Conservation (phyloP, 441 rosid genomes). For the Erodium texanum region DNA sequence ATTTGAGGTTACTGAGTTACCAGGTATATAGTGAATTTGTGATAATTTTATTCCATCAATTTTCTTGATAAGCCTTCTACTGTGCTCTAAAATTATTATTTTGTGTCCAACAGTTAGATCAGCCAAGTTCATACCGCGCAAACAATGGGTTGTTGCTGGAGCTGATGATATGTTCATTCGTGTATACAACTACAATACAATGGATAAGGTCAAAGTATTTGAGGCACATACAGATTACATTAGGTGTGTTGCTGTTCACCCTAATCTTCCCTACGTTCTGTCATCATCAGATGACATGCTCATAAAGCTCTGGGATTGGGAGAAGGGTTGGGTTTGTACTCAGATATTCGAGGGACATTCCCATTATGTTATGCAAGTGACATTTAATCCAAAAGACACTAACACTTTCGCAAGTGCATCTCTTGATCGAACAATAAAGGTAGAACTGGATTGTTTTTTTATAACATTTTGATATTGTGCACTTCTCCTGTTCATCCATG, state of each 20-base stretch:
- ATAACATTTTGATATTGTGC: constrained; percentile 2
- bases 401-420: constrained; percentile 82
- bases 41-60: constrained; percentile 1
- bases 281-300: constrained; percentile 85
- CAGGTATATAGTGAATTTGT: constrained; percentile 31
- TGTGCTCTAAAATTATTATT: constrained; percentile 18
- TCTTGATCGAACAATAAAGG: constrained; percentile 79
- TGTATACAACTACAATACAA: constrained; percentile 64
- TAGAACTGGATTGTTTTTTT: constrained; percentile 20
- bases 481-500: constrained; percentile 8
- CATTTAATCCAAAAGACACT: constrained; percentile 60
- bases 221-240: constrained; percentile 86
- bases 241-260: constrained; percentile 68
- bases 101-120: constrained; percentile 47
- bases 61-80: constrained; percentile 1
- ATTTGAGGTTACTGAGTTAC: constrained; percentile 56
- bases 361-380: constrained; percentile 84
- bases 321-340: constrained; percentile 78
- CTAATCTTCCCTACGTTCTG: constrained; percentile 63
- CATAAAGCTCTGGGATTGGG: constrained; percentile 96
- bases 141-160: constrained; percentile 73
- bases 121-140: constrained; percentile 61
- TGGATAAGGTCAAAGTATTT: constrained; percentile 70
- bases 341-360: constrained; percentile 78
- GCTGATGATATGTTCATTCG: constrained; percentile 67